Conservation (phyloP, 1,284 basidiomycete genomes). For the Ustilago cynodontis region DNA sequence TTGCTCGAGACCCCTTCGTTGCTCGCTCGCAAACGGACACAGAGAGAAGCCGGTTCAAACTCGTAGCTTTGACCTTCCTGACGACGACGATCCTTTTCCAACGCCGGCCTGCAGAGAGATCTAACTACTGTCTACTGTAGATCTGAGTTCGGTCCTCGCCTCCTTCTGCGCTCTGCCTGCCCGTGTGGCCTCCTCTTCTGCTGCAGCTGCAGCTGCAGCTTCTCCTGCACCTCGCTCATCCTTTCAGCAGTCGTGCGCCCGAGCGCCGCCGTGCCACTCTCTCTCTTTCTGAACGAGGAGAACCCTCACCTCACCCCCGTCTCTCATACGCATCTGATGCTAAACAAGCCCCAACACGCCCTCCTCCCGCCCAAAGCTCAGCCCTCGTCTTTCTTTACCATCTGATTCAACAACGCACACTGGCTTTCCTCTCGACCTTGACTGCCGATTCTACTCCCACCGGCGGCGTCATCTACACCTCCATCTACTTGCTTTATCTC, state of each 20-base stretch:
- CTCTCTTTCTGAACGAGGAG: not conserved
- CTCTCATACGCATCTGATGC: constrained; percentile 1
- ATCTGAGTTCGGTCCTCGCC: too few relatives aligned
- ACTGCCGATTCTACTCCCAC: not conserved
- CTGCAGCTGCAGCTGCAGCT: not conserved
- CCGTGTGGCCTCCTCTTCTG: too few relatives aligned
- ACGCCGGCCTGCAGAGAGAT: not conserved
- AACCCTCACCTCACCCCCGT: not conserved
- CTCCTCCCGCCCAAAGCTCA: constrained; percentile 3
- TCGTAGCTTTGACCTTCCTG: not conserved
- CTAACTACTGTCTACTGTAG: too few relatives aligned
- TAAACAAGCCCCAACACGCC: constrained; percentile 11
- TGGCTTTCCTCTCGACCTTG: not conserved
- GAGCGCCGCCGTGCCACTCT: constrained; percentile 1
- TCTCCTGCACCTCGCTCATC: constrained; percentile 15
- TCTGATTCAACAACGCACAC: not conserved
- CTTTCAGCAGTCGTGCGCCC: constrained; percentile 2
- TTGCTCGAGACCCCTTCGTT: not conserved
- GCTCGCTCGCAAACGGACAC: not conserved
- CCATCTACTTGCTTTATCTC: constrained; percentile 6
- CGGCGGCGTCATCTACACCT: not conserved
- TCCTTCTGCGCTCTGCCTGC: too few relatives aligned
- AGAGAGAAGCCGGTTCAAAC: not conserved
- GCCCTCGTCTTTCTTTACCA: not conserved
- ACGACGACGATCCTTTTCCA: constrained; percentile 1